Percentiles rank a stretch among this genome's conserved stretches.
These are phyloP conservation scores for Neurospora sp. DNA, from an alignment of 495 filamentous ascomycete genomes.

Conservation along the genomic window DNA sequence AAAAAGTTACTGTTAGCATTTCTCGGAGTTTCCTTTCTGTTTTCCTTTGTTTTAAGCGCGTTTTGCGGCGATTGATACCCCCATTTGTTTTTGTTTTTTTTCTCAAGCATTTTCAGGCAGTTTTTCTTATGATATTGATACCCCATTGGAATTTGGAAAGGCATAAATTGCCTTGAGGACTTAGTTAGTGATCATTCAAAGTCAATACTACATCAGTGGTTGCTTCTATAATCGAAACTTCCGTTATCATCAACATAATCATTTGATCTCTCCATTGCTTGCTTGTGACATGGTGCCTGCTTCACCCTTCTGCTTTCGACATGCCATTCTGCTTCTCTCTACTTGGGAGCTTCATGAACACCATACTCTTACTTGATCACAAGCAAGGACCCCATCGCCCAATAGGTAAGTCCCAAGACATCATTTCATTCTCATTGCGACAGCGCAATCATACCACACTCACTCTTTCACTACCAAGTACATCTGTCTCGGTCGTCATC, in stretches of 20 bases:
- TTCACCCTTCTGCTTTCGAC: background rate
- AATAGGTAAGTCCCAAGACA: background rate
- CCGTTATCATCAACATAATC: background rate
- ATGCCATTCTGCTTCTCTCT: background rate
- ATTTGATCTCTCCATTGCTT: background rate
- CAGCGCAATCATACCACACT: background rate
- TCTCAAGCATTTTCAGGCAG: background rate
- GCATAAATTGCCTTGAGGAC: background rate
- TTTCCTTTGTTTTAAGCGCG: background rate
- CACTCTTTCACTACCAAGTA: background rate
- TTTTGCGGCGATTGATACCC: background rate
- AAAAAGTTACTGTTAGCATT: background rate
- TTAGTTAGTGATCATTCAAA: background rate
- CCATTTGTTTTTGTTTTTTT: background rate
- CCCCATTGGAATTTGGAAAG: background rate
- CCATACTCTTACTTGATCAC: too few relatives aligned
- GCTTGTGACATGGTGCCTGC: background rate
- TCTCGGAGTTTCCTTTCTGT: background rate
- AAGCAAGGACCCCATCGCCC: background rate
- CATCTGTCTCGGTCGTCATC: background rate
- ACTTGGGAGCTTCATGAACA: background rate
- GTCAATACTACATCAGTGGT: background rate
- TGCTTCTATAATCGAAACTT: background rate
- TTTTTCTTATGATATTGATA: background rate
- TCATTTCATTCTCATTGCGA: background rate